phyloP scores from a whole-genome alignment of 2,329 filamentous ascomycete species.

The Neocucurbitaria cava region DNA sequence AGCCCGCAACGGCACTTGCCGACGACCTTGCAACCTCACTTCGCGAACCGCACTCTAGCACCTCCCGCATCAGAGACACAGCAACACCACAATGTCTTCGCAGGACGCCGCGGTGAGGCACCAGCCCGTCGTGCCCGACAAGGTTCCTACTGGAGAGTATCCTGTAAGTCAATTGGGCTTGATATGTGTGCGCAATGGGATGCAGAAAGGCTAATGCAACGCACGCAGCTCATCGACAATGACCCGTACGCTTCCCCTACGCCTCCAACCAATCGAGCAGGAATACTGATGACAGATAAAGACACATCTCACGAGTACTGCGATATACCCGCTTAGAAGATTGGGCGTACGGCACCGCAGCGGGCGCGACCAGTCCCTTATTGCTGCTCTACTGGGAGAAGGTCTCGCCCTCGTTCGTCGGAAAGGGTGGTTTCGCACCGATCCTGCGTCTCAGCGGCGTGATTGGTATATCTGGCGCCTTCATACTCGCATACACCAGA shows the following conservation, averaged over 20 bases:
- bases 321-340: constrained; percentile 86
- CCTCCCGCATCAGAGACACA: constrained; percentile 18
- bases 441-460: constrained; percentile 80
- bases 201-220: constrained; percentile 34
- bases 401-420: constrained; percentile 83
- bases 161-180: constrained; percentile 68
- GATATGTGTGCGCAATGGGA: constrained; percentile 35
- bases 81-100: constrained; percentile 41
- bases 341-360: constrained; percentile 73
- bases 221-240: constrained; percentile 90
- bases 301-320: constrained; percentile 89
- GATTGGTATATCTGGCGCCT: constrained; percentile 77
- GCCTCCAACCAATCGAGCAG: constrained; percentile 9
- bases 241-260: constrained; percentile 76
- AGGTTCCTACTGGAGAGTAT: constrained; percentile 81
- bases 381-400: constrained; percentile 81
- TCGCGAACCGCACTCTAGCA: constrained; percentile 17
- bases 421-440: constrained; percentile 80
- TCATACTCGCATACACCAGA: constrained; percentile 84
- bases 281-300: constrained; percentile 50
- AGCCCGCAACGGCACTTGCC: constrained; percentile 25
- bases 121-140: constrained; percentile 70
- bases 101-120: constrained; percentile 35
- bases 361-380: constrained; percentile 75
- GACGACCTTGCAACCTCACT: constrained; percentile 31